These are phyloP conservation scores for Fusarium subglutinans DNA, from an alignment of 2,329 filamentous ascomycete species.

Conservation along the genomic window DNA sequence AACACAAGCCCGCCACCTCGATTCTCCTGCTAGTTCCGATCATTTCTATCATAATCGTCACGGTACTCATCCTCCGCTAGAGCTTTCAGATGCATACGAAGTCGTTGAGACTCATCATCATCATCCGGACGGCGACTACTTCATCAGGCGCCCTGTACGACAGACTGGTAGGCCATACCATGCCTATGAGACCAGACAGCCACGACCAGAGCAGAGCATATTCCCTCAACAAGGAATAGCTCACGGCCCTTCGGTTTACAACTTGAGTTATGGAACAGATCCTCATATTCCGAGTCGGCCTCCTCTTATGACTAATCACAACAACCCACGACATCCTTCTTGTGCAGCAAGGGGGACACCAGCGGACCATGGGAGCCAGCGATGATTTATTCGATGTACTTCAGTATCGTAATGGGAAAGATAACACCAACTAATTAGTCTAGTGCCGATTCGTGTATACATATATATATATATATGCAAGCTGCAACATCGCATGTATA, in stretches of 20 bases:
- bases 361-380: neutral
- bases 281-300: neutral
- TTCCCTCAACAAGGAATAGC: slow-evolving; percentile 14
- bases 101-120: slow-evolving; percentile 57
- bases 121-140: slow-evolving; percentile 57
- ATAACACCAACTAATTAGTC: neutral
- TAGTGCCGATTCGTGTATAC: neutral
- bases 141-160: slow-evolving; percentile 54
- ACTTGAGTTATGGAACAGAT: neutral
- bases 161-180: slow-evolving; percentile 43
- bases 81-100: slow-evolving; percentile 51
- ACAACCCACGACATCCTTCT: slow-evolving; percentile 54
- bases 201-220: slow-evolving; percentile 11
- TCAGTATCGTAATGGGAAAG: neutral
- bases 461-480: neutral
- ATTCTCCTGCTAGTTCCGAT: neutral
- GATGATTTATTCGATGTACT: neutral
- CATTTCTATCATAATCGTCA: slow-evolving; percentile 19
- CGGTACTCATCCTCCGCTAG: neutral
- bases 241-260: slow-evolving; percentile 2
- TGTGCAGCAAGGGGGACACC: slow-evolving; percentile 11
- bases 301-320: slow-evolving; percentile 34
- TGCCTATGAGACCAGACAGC: slow-evolving; percentile 31
- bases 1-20: slow-evolving; percentile 7
- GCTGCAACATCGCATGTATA: neutral